Percentiles rank a stretch among this genome's conserved stretches.
Conservation (phyloP, 176 grass and related monocot species). For the Rhynchospora tenuis region DNA sequence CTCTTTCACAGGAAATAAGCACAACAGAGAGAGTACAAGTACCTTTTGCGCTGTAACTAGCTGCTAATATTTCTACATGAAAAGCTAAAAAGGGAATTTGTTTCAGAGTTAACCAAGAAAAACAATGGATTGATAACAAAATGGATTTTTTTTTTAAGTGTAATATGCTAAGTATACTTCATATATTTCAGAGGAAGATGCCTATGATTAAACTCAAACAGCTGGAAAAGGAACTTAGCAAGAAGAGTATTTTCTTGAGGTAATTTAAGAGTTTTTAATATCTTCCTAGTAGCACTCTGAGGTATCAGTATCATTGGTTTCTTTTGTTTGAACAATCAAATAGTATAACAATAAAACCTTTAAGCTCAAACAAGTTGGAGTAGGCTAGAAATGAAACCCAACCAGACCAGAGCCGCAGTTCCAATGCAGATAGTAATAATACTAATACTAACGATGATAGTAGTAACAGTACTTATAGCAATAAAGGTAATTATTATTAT, state of each 20-base stretch:
- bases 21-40: neutral
- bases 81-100: neutral
- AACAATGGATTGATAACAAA: neutral
- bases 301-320: neutral
- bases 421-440: too few relatives aligned
- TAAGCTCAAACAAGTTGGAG: too few relatives aligned
- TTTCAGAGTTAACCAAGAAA: neutral
- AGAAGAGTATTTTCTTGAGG: neutral
- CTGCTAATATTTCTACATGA: neutral
- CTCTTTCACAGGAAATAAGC: neutral
- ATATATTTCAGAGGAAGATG: slow-evolving; percentile 21
- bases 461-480: too few relatives aligned
- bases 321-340: neutral
- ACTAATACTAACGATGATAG: too few relatives aligned
- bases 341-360: neutral
- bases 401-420: too few relatives aligned
- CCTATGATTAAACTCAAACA: neutral
- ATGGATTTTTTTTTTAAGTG: neutral
- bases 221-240: neutral
- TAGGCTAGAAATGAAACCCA: too few relatives aligned
- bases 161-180: neutral
- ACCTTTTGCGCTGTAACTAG: too few relatives aligned
- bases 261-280: neutral
- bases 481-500: too few relatives aligned
- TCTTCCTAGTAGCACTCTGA: neutral